Conservation (phyloP, 1,139 yeast genomes). For the Wickerhamiella pararugosa region DNA sequence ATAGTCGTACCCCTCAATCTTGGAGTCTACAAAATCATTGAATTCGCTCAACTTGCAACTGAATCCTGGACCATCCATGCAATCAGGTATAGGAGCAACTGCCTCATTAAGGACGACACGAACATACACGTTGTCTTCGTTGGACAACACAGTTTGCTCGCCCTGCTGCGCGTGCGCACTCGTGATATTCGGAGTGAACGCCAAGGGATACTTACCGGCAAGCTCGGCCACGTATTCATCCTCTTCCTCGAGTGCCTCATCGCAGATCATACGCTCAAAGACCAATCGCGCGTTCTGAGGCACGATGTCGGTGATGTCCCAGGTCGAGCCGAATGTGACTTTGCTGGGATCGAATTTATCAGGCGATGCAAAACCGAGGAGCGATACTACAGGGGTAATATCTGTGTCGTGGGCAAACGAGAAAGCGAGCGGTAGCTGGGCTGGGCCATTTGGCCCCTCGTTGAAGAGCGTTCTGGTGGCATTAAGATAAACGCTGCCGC, state of each 20-base stretch:
- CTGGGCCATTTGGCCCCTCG: slow-evolving; percentile 25
- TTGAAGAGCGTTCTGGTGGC: slow-evolving; percentile 35
- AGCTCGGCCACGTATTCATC: slow-evolving; percentile 9
- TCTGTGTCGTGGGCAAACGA: slow-evolving; percentile 43
- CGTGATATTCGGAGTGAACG: slow-evolving; percentile 3
- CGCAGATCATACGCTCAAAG: slow-evolving; percentile 34
- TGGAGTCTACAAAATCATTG: slow-evolving; percentile 13
- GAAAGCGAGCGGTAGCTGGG: slow-evolving; percentile 20
- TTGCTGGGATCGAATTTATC: slow-evolving; percentile 19
- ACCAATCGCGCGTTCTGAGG: slow-evolving; percentile 44
- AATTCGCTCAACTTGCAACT: slow-evolving; percentile 11
- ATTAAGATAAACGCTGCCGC: slow-evolving; percentile 36
- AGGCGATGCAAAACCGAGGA: slow-evolving; percentile 33
- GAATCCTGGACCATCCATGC: slow-evolving; percentile 37
- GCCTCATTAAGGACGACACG: slow-evolving; percentile 42
- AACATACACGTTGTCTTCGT: slow-evolving; percentile 22
- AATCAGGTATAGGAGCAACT: slow-evolving; percentile 35
- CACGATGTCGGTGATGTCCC: slow-evolving; percentile 33
- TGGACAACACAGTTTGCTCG: not conserved
- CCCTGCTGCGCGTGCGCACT: not conserved
- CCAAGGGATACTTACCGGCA: slow-evolving; percentile 5
- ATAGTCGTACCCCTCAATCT: slow-evolving; percentile 12
- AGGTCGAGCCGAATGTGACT: slow-evolving; percentile 26
- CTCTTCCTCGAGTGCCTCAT: slow-evolving; percentile 14
- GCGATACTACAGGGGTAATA: slow-evolving; percentile 30